phyloP scores from a whole-genome alignment of 352 stramenopile species.

The Pythium plurisporium region DNA sequence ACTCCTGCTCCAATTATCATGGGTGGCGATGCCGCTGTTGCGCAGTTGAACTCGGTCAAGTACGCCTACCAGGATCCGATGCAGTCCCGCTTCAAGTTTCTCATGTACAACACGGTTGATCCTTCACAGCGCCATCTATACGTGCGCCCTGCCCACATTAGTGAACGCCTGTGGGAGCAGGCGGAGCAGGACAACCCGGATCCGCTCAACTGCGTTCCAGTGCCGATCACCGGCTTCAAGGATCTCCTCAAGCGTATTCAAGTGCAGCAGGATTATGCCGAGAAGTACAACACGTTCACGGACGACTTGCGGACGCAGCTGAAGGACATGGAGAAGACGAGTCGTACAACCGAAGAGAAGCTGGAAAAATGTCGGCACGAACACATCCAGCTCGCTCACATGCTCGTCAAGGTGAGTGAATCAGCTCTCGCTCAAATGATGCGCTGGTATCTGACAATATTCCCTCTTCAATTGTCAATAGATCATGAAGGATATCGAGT shows the following conservation, averaged over 20 bases:
- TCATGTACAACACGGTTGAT: conserved; percentile 88
- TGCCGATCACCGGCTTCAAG: conserved; percentile 72
- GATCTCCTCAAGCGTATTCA: conserved; percentile 81
- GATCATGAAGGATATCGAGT: conserved; percentile 85
- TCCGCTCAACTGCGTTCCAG: conserved; percentile 69
- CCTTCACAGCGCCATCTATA: conserved; percentile 79
- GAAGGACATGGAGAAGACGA: conserved; percentile 79
- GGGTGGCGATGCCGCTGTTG: conserved; percentile 66
- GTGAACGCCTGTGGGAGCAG: conserved; percentile 81
- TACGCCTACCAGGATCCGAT: conserved; percentile 77
- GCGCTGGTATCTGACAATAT: not conserved
- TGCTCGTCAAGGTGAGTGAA: conserved; percentile 79
- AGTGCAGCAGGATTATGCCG: conserved; percentile 71
- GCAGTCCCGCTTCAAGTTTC: conserved; percentile 87
- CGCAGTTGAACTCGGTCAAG: conserved; percentile 78
- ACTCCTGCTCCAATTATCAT: conserved; percentile 68
- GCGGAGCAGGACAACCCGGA: conserved; percentile 85
- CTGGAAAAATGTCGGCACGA: conserved; percentile 81
- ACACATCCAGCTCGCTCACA: conserved; percentile 81
- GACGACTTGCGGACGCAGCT: conserved; percentile 69
- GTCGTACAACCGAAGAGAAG: conserved; percentile 76
- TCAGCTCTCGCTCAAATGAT: too few relatives aligned
- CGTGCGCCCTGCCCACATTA: conserved; percentile 71
- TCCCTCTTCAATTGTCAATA: not conserved
- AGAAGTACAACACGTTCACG: conserved; percentile 81